Base-by-base conservation (phyloP, 225 moss, liverwort and hornwort species). In the Takakia lepidozioides region DNA sequence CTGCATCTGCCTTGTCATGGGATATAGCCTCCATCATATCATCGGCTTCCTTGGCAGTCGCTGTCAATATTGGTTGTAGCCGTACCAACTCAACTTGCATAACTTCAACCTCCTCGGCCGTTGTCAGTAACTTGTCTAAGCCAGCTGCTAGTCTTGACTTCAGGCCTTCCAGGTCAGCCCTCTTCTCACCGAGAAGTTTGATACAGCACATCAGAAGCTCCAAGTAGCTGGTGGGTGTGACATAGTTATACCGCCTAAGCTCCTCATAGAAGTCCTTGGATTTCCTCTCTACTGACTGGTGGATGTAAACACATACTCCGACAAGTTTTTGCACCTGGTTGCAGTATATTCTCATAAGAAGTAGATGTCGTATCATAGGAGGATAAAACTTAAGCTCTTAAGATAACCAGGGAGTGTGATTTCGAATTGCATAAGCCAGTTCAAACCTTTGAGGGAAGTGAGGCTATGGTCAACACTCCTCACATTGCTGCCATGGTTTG, bases 41-140 rank as follows among this genome's bases (percentile, higher is more conserved):
- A 72, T 92, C 77, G 10, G 82, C 85, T 64, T 92, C 92, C 63
- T 87, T 92, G 24, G 92, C 85, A 16, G 92, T 87, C 52, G 73
- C 63, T 28, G 74, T 13, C 11, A 92, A 56, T 42, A 85, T 70
- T 3, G 87, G 92, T 34, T 87, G 85, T 5, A 92, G 49, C 1
- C 29, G 32, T 14, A 67, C 58, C 0, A 92, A 61, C 27, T 92
- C 85, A 0, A 59, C 49, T 67, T 92, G 76, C 87, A 92, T 82
- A 3, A 87, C 35, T 19, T 65, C 60, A 5, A 92, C 92, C 58
- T 85, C 87, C 35, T 51, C 21, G 27, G 82, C 73, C 0, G 92
- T 87, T 3, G 61, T 81, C 0, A 87, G 58, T 3, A 92, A 29
- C 60, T 87, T 92, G 41, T 85, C 85, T 39, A 92, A 55, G n/a